Evolutionary conservation across 305 asterid species (phyloP).

Genomic region (Fraxinus platypoda): DNA sequence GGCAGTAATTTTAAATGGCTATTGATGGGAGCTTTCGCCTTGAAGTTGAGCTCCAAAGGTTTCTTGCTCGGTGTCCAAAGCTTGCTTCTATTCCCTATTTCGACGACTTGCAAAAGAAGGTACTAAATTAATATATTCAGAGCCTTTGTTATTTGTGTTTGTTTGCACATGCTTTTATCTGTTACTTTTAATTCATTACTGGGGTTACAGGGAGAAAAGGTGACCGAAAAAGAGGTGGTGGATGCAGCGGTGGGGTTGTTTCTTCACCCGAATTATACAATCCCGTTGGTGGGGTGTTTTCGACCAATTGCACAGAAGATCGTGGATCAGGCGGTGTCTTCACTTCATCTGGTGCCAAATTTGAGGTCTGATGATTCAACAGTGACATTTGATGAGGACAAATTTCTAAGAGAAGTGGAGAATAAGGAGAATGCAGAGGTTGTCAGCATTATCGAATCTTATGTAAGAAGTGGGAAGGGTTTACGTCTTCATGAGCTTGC

Average conservation of each 20-base stretch:
- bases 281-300: slow-evolving; percentile 82
- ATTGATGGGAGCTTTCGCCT: slow-evolving; percentile 67
- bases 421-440: slow-evolving; percentile 35
- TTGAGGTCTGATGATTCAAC: slow-evolving; percentile 41
- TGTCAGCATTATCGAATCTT: slow-evolving; percentile 46
- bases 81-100: slow-evolving; percentile 49
- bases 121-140: slow-evolving; percentile 18
- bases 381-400: slow-evolving; percentile 52
- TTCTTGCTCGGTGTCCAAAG: slow-evolving; percentile 60
- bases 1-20: slow-evolving; percentile 43
- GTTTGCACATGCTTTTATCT: background rate
- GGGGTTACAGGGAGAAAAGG: slow-evolving; percentile 49
- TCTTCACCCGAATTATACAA: slow-evolving; percentile 79
- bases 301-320: slow-evolving; percentile 64
- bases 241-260: slow-evolving; percentile 58
- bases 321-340: slow-evolving; percentile 49
- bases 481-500: slow-evolving; percentile 85
- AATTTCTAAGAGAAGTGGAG: slow-evolving; percentile 48
- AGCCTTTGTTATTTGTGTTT: background rate
- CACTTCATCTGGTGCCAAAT: slow-evolving; percentile 65
- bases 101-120: slow-evolving; percentile 56
- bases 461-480: slow-evolving; percentile 54
- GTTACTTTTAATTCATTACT: background rate
- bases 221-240: slow-evolving; percentile 73
- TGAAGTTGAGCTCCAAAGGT: slow-evolving; percentile 60